A percentile compares a stretch with the other conserved stretches of the same genome.
phyloP scores from a whole-genome alignment of 345 rosid species.

The Draba incana region DNA sequence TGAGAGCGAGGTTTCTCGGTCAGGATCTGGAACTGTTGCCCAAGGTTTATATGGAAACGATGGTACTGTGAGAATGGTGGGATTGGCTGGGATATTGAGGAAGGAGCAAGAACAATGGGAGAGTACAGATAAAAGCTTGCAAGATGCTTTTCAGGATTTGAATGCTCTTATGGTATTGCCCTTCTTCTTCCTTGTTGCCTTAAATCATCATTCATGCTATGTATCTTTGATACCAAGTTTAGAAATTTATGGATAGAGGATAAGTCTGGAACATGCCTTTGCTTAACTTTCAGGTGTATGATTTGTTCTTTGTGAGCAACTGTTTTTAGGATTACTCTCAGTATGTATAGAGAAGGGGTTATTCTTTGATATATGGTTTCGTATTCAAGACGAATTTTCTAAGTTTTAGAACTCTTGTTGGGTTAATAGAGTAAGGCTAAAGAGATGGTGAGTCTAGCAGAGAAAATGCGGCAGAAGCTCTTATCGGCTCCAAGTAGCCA shows the following conservation, averaged over 20 bases:
- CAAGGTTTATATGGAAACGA: constrained; percentile 76
- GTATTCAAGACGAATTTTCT: neutral
- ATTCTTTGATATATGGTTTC: neutral
- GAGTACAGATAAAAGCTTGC: constrained; percentile 90
- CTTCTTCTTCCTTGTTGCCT: neutral
- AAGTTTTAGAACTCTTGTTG: constrained; percentile 19
- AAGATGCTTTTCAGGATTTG: constrained; percentile 93
- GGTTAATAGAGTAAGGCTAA: constrained; percentile 78
- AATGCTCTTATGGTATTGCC: constrained; percentile 85
- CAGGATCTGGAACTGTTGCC: constrained; percentile 40
- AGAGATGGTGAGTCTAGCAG: constrained; percentile 93
- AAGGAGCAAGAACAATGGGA: constrained; percentile 97
- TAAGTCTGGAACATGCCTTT: neutral
- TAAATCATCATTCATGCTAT: too few relatives aligned
- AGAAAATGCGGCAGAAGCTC: constrained; percentile 91
- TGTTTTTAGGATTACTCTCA: constrained; percentile 14
- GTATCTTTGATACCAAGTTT: too few relatives aligned
- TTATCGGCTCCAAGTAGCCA: constrained; percentile 70
- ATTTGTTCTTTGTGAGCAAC: constrained; percentile 6
- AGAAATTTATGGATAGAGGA: too few relatives aligned
- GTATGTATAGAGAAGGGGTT: neutral
- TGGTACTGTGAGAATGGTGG: constrained; percentile 86
- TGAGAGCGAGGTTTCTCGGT: constrained; percentile 30
- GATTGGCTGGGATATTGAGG: constrained; percentile 92
- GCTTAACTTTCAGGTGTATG: neutral